Conservation (phyloP, 305 asterid species). For the Lippia alba region DNA sequence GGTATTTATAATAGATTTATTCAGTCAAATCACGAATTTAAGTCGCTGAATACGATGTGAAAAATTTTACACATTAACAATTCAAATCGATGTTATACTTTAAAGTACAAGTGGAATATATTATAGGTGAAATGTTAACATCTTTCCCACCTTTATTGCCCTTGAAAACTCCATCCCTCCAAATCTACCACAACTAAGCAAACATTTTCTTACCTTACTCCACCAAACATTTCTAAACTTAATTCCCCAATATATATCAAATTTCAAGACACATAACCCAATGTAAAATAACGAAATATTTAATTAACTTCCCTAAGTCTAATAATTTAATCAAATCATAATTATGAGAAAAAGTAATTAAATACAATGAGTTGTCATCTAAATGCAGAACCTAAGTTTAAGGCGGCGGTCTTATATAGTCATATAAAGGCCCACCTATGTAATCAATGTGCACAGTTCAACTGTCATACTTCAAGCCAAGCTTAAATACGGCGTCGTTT, state of each 20-base stretch:
- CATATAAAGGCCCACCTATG: constrained; percentile 23
- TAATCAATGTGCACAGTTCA: constrained; percentile 28
- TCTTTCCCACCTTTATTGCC: neutral
- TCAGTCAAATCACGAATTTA: no score
- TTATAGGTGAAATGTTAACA: neutral
- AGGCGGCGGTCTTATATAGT: constrained; percentile 5
- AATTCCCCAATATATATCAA: no score
- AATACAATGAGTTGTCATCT: neutral
- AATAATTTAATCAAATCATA: no score
- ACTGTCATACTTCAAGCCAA: constrained; percentile 41
- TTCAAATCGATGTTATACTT: no score
- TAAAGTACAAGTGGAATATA: no score
- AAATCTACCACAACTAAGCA: neutral
- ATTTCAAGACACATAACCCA: no score
- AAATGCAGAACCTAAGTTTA: constrained; percentile 1
- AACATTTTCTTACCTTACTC: neutral
- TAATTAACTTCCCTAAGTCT: no score
- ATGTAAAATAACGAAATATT: no score
- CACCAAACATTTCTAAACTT: neutral
- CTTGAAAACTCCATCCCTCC: neutral
- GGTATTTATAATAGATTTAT: no score
- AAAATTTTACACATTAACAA: no score
- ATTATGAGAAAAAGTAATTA: neutral
- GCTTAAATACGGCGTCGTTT: constrained; percentile 51
- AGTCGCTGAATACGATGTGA: no score